A percentile compares a stretch with the other conserved stretches of the same genome.
phyloP scores from a whole-genome alignment of 176 grass and related monocot species.

The Rhynchospora tenuis region DNA sequence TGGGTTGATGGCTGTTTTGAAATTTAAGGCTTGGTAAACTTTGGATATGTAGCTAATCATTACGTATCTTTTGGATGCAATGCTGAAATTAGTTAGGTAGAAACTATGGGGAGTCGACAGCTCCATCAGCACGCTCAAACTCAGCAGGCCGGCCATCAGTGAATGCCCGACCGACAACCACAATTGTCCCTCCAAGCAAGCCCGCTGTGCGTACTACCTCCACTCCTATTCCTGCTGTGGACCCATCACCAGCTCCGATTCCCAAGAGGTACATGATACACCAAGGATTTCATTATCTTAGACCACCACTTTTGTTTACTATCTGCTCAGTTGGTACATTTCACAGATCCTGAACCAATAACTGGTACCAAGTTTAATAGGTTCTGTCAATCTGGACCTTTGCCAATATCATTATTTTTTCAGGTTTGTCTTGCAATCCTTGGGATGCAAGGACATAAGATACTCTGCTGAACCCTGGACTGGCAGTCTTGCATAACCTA shows the following conservation, averaged over 20 bases:
- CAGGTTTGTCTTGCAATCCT: not conserved
- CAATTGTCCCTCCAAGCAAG: slow-evolving; percentile 83
- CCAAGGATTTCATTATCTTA: slow-evolving; percentile 4
- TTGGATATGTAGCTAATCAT: not conserved
- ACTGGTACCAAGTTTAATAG: not conserved
- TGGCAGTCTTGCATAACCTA: not conserved
- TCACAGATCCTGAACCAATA: slow-evolving; percentile 16
- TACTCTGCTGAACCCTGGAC: not conserved
- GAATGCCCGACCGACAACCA: slow-evolving; percentile 46
- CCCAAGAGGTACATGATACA: slow-evolving; percentile 48
- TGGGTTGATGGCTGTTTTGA: not conserved
- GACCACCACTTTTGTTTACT: not conserved
- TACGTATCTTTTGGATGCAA: not conserved
- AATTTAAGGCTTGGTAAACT: not conserved
- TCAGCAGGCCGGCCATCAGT: slow-evolving; percentile 65
- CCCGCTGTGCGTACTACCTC: slow-evolving; percentile 53
- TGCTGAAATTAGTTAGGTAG: slow-evolving; percentile 94
- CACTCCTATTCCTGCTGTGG: slow-evolving; percentile 57
- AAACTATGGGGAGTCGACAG: slow-evolving; percentile 72
- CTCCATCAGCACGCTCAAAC: slow-evolving; percentile 52
- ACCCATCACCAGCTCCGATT: slow-evolving; percentile 44
- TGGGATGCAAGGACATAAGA: not conserved
- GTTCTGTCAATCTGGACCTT: not conserved
- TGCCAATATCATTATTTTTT: not conserved
- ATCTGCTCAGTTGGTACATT: not conserved